Evolutionary conservation across 148 eudicot genomes (phyloP).

Genomic region (Silene latifolia): DNA sequence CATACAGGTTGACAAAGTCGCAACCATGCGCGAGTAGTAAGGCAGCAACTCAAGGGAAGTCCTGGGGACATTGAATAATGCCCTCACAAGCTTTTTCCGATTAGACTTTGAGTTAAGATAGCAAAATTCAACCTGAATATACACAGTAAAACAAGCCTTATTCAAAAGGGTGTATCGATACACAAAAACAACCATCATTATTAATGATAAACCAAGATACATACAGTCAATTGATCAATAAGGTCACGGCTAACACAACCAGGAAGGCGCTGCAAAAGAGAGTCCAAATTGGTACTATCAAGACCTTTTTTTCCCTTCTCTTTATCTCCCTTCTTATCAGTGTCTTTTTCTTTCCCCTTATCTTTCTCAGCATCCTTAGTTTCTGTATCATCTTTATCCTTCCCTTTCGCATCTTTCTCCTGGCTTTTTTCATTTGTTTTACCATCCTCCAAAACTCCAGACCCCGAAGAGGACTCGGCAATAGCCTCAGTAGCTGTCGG

Average conservation of each 20-base stretch:
- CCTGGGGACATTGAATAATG: constrained; percentile 85
- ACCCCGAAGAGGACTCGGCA: constrained; percentile 48
- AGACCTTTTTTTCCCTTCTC: constrained; percentile 91
- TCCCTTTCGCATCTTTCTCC: constrained; percentile 60
- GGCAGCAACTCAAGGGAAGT: constrained; percentile 90
- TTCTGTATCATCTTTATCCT: constrained; percentile 75
- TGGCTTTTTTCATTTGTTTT: constrained; percentile 36
- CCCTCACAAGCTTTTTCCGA: constrained; percentile 93
- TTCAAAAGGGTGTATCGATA: background rate
- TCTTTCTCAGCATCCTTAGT: constrained; percentile 73
- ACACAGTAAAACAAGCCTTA: constrained; percentile 15
- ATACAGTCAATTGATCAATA: constrained; percentile 90
- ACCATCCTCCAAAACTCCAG: constrained; percentile 52
- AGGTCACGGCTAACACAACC: constrained; percentile 97
- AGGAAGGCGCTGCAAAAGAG: constrained; percentile 86
- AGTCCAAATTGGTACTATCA: constrained; percentile 86
- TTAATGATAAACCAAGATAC: background rate
- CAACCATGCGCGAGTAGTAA: constrained; percentile 96
- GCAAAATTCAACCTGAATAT: constrained; percentile 84
- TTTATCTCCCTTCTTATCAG: constrained; percentile 57
- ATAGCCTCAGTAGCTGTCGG: constrained; percentile 47
- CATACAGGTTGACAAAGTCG: constrained; percentile 94
- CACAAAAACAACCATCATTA: background rate
- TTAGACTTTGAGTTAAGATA: constrained; percentile 81
- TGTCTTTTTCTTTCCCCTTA: constrained; percentile 79